These are phyloP conservation scores for Grosmannia huntii DNA, from an alignment of 2,329 filamentous ascomycete species.

Conservation along the genomic window DNA sequence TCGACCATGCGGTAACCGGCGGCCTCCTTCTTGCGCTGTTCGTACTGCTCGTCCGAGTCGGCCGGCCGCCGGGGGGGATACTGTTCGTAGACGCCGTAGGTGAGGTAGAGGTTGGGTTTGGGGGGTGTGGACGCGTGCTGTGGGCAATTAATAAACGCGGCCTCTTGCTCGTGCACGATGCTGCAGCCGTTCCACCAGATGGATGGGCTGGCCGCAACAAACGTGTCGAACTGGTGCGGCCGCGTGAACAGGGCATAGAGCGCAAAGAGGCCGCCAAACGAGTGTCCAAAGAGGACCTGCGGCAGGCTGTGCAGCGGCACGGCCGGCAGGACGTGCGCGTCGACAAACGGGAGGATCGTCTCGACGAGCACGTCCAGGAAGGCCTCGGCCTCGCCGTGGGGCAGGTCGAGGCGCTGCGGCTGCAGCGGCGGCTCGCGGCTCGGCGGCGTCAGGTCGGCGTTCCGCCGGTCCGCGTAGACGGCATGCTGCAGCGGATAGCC, in stretches of 20 bases:
- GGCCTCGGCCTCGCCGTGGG: neutral
- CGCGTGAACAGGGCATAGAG: constrained; percentile 5
- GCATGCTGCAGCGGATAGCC: constrained; percentile 4
- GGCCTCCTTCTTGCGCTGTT: neutral
- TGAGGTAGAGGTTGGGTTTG: constrained; percentile 6
- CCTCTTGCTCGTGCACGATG: constrained; percentile 3
- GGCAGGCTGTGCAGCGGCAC: neutral
- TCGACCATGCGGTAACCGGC: neutral
- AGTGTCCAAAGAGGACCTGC: constrained; percentile 8
- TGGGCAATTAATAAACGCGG: no score
- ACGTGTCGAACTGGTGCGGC: constrained; percentile 8
- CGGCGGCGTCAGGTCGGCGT: constrained; percentile 6
- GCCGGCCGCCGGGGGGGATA: neutral
- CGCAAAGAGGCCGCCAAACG: constrained; percentile 8
- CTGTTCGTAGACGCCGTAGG: constrained; percentile 5
- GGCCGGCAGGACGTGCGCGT: neutral
- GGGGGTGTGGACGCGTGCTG: no score
- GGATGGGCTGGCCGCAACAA: constrained; percentile 7
- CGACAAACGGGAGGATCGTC: neutral
- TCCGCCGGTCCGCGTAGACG: constrained; percentile 3
- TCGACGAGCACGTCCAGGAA: neutral
- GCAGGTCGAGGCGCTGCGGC: no score
- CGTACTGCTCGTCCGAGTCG: constrained; percentile 4
- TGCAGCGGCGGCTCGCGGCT: neutral
- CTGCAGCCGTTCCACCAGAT: constrained; percentile 7